phyloP scores from a whole-genome alignment of 768 basidiomycete genomes.

The Lactifluus piperatus region DNA sequence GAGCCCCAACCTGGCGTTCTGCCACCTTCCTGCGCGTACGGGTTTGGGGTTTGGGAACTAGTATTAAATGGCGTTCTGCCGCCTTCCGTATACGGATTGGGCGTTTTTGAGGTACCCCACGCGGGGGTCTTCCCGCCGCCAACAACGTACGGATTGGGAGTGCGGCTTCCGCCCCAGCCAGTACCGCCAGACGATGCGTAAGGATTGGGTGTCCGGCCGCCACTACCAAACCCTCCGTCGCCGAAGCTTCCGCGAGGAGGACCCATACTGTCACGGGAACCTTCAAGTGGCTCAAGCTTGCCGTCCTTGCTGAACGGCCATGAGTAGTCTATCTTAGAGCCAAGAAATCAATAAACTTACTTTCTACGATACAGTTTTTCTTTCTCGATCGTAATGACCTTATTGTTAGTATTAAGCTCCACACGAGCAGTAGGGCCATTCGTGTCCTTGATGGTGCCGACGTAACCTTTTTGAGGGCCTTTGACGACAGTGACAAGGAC shows the following conservation, averaged over 20 bases:
- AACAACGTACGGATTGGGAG: conserved; percentile 31
- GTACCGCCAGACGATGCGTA: conserved; percentile 21
- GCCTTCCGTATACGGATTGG: conserved; percentile 57
- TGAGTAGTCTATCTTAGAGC: background rate
- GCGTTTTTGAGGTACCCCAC: conserved; percentile 39
- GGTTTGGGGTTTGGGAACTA: conserved; percentile 61
- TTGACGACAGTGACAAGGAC: conserved; percentile 70
- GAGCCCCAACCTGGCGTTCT: conserved; percentile 47
- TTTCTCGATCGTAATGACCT: conserved; percentile 81
- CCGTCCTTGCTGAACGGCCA: conserved; percentile 45
- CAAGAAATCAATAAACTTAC: conserved; percentile 37
- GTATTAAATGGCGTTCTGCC: conserved; percentile 65
- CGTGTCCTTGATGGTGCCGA: conserved; percentile 91
- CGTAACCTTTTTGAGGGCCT: conserved; percentile 85
- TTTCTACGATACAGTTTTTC: conserved; percentile 62
- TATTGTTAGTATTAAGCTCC: conserved; percentile 84
- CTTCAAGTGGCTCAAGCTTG: conserved; percentile 42
- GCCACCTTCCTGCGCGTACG: conserved; percentile 42
- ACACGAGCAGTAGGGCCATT: conserved; percentile 83
- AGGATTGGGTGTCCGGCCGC: conserved; percentile 15
- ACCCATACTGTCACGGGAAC: conserved; percentile 26
- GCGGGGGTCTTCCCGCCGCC: conserved; percentile 26
- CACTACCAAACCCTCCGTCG: conserved; percentile 15
- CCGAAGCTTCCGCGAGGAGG: conserved; percentile 28
- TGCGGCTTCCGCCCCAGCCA: conserved; percentile 22